phyloP scores from a whole-genome alignment of 2,329 filamentous ascomycete genomes.

The Aspergillus fijiensis region DNA sequence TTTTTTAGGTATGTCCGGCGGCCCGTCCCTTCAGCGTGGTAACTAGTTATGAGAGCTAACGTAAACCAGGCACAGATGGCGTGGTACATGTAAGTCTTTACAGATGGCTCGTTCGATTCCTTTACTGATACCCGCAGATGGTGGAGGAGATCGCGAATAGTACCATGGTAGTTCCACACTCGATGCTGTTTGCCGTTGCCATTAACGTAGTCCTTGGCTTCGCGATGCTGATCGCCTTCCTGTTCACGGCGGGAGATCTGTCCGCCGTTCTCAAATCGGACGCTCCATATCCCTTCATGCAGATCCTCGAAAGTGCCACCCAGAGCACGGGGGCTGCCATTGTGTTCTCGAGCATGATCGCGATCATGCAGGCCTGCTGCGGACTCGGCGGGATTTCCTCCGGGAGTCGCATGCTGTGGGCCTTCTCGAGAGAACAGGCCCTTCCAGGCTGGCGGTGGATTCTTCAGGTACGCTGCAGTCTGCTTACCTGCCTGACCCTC shows the following conservation, averaged over 20 bases:
- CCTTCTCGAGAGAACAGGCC: slow-evolving; percentile 17
- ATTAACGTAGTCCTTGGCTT: slow-evolving; percentile 41
- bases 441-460: slow-evolving; percentile 30
- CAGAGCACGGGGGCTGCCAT: not conserved
- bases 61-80: slow-evolving; percentile 4
- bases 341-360: not conserved
- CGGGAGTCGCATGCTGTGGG: not conserved
- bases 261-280: slow-evolving; percentile 24
- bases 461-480: not conserved
- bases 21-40: too few species aligned
- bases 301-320: slow-evolving; percentile 34
- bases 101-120: not conserved
- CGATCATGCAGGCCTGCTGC: not conserved
- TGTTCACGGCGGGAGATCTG: slow-evolving; percentile 40
- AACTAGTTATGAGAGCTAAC: not conserved
- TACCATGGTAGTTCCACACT: slow-evolving; percentile 34
- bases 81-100: slow-evolving; percentile 10
- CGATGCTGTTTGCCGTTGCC: slow-evolving; percentile 37
- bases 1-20: slow-evolving; percentile 17
- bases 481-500: not conserved
- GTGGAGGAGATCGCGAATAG: slow-evolving; percentile 44
- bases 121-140: slow-evolving; percentile 20
- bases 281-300: slow-evolving; percentile 39
- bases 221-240: slow-evolving; percentile 38
- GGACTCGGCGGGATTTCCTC: not conserved